A percentile compares a stretch with the other conserved stretches of the same genome.
These are phyloP conservation scores for Aureobasidium sp. DNA, from an alignment of 2,329 filamentous ascomycete genomes.

Conservation along the genomic window DNA sequence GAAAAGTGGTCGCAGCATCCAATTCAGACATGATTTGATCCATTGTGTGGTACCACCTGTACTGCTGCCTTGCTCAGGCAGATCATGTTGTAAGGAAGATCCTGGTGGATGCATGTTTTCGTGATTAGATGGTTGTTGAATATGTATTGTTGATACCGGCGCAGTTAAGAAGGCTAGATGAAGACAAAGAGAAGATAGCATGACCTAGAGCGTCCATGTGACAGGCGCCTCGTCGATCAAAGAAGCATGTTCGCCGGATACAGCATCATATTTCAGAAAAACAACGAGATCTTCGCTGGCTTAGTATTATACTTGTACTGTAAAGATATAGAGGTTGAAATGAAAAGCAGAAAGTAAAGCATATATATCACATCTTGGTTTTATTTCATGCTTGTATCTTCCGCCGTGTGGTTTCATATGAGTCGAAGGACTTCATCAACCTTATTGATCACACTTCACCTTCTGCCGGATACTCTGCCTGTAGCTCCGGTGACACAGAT, in stretches of 20 bases:
- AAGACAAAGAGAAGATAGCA: not conserved
- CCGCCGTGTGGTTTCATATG: not conserved
- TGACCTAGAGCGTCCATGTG: no score
- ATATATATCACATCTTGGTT: not conserved
- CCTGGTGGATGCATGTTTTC: constrained; percentile 4
- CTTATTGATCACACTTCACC: not conserved
- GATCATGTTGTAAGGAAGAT: not conserved
- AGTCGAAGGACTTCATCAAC: no score
- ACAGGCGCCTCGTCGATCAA: not conserved
- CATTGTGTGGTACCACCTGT: no score
- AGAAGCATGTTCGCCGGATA: not conserved
- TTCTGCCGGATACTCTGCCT: not conserved
- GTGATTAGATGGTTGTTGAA: no score
- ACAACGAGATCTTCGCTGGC: not conserved
- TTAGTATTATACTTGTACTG: not conserved
- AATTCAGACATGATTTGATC: not conserved
- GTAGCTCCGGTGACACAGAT: not conserved
- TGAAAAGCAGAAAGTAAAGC: not conserved
- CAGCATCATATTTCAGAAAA: no score
- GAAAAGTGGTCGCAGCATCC: not conserved
- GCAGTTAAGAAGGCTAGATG: no score
- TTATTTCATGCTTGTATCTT: not conserved
- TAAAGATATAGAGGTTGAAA: not conserved
- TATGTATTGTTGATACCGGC: not conserved
- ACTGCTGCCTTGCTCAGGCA: not conserved